Percentiles rank a stretch among this genome's conserved stretches.
phyloP scores from a whole-genome alignment of 352 stramenopile genomes.

The Phytophthora litchii region DNA sequence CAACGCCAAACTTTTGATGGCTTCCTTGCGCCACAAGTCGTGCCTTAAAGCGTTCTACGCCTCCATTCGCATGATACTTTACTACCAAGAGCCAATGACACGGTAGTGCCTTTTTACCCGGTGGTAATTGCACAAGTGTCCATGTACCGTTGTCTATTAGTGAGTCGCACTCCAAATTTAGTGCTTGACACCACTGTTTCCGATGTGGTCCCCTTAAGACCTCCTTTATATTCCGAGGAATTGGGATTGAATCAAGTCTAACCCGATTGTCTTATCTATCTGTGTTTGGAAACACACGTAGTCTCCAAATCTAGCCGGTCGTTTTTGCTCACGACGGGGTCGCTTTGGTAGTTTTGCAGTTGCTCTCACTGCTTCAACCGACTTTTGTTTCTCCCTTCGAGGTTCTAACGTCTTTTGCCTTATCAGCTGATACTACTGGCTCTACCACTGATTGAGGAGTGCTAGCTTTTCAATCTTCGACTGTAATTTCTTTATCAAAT shows the following conservation, averaged over 20 bases:
- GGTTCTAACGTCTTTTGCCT: too few species aligned
- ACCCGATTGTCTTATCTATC: conserved; percentile 11
- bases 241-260: background rate
- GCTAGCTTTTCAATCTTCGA: conserved; percentile 1
- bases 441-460: too few species aligned
- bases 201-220: background rate
- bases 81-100: conserved; percentile 9
- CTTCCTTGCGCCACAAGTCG: conserved; percentile 7
- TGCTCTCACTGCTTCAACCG: conserved; percentile 3
- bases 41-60: conserved; percentile 1
- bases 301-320: background rate
- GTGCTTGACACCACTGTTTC: background rate
- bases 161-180: background rate
- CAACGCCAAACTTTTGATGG: conserved; percentile 1
- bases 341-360: background rate
- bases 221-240: background rate
- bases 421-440: too few species aligned
- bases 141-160: background rate
- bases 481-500: conserved; percentile 1
- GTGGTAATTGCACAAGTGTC: background rate
- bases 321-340: background rate
- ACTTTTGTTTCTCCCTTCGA: background rate
- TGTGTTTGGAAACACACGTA: conserved; percentile 8
- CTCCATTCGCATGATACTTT: conserved; percentile 1
- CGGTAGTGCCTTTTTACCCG: conserved; percentile 1